Evolutionary conservation across 2,329 filamentous ascomycete species (phyloP).

Genomic region (Botryosphaeria agaves): DNA sequence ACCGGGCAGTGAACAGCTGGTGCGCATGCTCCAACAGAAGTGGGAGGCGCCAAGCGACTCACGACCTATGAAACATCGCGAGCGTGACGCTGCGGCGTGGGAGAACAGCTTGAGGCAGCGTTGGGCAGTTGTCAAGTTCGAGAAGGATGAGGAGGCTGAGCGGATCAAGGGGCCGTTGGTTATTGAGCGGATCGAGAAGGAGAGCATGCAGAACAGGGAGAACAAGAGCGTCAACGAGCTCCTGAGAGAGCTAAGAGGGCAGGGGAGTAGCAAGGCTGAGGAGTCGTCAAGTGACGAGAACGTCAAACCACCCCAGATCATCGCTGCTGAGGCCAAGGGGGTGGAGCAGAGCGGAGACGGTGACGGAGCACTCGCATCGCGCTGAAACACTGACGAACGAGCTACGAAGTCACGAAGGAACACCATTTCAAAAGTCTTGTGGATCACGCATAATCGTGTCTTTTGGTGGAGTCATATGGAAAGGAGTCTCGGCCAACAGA

Average conservation of each 20-base stretch:
- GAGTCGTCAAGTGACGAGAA: too few species aligned
- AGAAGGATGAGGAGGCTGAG: constrained; percentile 8
- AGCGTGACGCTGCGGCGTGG: constrained; percentile 9
- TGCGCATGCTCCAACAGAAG: constrained; percentile 14
- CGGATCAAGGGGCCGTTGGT: constrained; percentile 7
- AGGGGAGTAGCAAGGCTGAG: neutral
- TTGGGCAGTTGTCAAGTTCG: constrained; percentile 16
- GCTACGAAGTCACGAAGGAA: too few species aligned
- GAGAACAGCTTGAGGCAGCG: constrained; percentile 8
- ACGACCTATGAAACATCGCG: constrained; percentile 5
- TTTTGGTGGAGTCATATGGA: too few species aligned
- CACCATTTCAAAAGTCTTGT: too few species aligned
- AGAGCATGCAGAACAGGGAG: neutral
- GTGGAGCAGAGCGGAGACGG: too few species aligned
- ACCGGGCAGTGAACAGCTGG: constrained; percentile 7
- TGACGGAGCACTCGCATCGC: too few species aligned
- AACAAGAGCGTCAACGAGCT: constrained; percentile 13
- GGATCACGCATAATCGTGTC: too few species aligned
- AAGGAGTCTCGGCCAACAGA: too few species aligned
- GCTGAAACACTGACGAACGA: too few species aligned
- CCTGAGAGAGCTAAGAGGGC: constrained; percentile 9
- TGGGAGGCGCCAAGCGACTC: constrained; percentile 7
- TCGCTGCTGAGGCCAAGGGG: too few species aligned
- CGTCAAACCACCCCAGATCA: too few species aligned
- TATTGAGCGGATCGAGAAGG: constrained; percentile 6